phyloP scores from a whole-genome alignment of 2,329 filamentous ascomycete species.

The Cryoendolithus antarcticus region DNA sequence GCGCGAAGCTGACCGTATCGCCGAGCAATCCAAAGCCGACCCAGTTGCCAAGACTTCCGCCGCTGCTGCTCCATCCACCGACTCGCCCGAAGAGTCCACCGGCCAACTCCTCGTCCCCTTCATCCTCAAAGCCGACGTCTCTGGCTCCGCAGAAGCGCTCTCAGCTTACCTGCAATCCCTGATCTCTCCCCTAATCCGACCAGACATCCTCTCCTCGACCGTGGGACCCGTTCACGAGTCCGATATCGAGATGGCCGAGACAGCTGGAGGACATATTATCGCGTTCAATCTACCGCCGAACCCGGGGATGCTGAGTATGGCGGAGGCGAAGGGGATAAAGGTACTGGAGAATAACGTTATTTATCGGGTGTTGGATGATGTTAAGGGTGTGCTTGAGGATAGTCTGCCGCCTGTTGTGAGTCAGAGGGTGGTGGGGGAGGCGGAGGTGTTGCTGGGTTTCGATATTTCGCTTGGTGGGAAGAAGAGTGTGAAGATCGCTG shows the following conservation, averaged over 20 bases:
- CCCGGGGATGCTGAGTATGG: constrained; percentile 51
- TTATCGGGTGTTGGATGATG: constrained; percentile 64
- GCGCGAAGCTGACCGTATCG: constrained; percentile 42
- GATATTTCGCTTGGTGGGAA: constrained; percentile 67
- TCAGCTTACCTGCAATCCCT: constrained; percentile 62
- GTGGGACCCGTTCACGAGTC: constrained; percentile 73
- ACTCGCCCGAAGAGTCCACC: constrained; percentile 10
- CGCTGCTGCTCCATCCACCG: too few relatives aligned
- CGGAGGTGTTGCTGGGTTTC: constrained; percentile 73
- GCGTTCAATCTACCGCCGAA: constrained; percentile 73
- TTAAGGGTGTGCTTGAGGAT: constrained; percentile 55
- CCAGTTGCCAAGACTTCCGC: constrained; percentile 8
- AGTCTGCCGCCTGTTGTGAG: constrained; percentile 55
- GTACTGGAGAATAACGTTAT: constrained; percentile 82
- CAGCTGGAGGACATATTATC: constrained; percentile 63
- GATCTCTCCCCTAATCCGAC: constrained; percentile 71
- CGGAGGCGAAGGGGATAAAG: constrained; percentile 57
- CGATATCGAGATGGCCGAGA: constrained; percentile 77
- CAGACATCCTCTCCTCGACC: constrained; percentile 62
- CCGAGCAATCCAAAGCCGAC: constrained; percentile 18
- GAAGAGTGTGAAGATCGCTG: constrained; percentile 63
- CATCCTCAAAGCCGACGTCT: constrained; percentile 84
- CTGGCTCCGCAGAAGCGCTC: constrained; percentile 86
- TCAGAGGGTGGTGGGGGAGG: constrained; percentile 70
- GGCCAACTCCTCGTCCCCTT: constrained; percentile 57